These are phyloP conservation scores for Agroathelia rolfsii DNA, from an alignment of 1,284 basidiomycete genomes.

Conservation along the genomic window DNA sequence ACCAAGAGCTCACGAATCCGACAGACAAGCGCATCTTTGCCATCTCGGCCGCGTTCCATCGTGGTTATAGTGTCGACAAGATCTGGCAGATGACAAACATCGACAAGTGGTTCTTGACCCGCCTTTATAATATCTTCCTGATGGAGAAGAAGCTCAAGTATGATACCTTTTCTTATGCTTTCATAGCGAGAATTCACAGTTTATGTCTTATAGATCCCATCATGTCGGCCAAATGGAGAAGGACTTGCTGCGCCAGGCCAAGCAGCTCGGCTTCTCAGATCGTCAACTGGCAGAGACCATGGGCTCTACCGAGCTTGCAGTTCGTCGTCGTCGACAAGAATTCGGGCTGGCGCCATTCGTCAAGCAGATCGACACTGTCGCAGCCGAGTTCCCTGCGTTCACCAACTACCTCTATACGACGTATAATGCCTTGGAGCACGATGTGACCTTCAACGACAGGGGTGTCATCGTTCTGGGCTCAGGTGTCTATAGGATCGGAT, in stretches of 20 bases:
- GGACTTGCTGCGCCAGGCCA: constrained; percentile 75
- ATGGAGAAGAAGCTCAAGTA: constrained; percentile 27
- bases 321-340: constrained; percentile 82
- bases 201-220: too few relatives aligned
- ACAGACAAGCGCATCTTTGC: constrained; percentile 92
- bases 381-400: constrained; percentile 97
- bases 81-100: constrained; percentile 97
- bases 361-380: constrained; percentile 98
- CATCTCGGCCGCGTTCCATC: constrained; percentile 80
- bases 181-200: background rate
- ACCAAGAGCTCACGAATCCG: constrained; percentile 80
- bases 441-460: constrained; percentile 92
- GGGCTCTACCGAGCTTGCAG: constrained; percentile 59
- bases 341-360: constrained; percentile 92
- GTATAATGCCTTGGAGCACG: constrained; percentile 95
- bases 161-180: background rate
- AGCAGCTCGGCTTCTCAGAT: constrained; percentile 93
- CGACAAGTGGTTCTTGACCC: constrained; percentile 91
- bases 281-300: constrained; percentile 80
- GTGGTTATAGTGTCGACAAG: constrained; percentile 90
- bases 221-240: constrained; percentile 48
- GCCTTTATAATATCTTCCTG: constrained; percentile 29
- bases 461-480: constrained; percentile 99
- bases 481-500: constrained; percentile 97
- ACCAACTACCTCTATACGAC: constrained; percentile 99